Base-by-base conservation (phyloP, 352 stramenopile species). In the Pilasporangium apinafurcum region DNA sequence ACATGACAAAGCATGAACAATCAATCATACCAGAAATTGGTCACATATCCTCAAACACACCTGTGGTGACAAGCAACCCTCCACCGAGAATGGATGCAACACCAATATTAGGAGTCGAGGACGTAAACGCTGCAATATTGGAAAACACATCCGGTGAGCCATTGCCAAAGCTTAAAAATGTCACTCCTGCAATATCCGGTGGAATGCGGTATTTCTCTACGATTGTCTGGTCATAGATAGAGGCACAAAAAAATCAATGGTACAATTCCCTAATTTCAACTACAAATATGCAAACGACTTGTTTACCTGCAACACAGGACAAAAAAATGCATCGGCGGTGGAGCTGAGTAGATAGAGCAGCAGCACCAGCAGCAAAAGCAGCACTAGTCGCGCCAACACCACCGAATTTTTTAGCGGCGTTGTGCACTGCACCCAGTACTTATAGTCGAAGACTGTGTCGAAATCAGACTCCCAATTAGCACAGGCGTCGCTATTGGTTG, bases 261-360 rank as follows among this genome's bases (percentile, higher is more conserved):
- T 5, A 44, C 17, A 2, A 29, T 17, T 17, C 14, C 8, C 20
- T 36, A 17, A 20, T 13, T 35, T 38, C n/a, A 8, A 8, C n/a
- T 17, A 13, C 25, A 17, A 7, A 8, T 13, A 34, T 12, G 16
- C 8, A 14, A 45, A 16, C 13, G 4, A 43, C 16, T 37, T 12
- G 16, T 34, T 16, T 37, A 79, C 67, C 51, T 92, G 80, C 7
- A 89, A 51, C 30, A 80, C 63, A 0, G 79, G 79, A 34, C 71
- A 87, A 55, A 92, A 92, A 53, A 92, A 92, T 47, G 78, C 65
- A 52, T 92, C 79, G 37, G 79, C 79, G 3, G 79, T 92, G 21
- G 79, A 89, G 56, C 76, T 89, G 21, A 89, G 57, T 26, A 92
- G 51, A 42, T 89, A 92, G 9, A 92, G 50, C 38, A 92, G 56